Evolutionary conservation across 805 yeast genomes (phyloP), one percentile per base, ranked within the genome.

Genomic region (Wickerhamiella cacticola): DNA sequence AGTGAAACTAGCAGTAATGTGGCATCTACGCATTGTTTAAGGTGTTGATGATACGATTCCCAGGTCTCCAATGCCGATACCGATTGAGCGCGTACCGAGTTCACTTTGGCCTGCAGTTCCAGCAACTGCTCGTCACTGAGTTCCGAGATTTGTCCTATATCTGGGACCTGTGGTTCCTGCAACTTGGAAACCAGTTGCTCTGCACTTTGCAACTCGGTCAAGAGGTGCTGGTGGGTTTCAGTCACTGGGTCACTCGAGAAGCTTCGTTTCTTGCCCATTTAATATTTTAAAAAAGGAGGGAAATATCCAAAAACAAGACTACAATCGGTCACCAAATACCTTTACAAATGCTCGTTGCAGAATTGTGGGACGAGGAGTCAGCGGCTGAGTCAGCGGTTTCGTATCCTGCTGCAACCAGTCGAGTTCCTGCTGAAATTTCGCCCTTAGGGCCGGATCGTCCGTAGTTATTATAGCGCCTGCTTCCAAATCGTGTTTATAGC

Each of bases 401-500:
- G 89, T 75, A 58, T 76, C 64, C 21, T 61, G 53, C 65, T 72
- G 63, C 45, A 87, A 67, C 61, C 84, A 70, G 13, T 73, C 72
- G 29, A 86, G 66, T 62, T 88, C 97, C 0, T 55, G 55, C 25
- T 65, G 64, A 82, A 88, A 79, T 43, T 67, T 58, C 4, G 54
- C 45, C 58, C 79, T 79, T 53, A 89, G 68, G 2, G 65, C 68
- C 15, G 69, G 65, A 60, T 84, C 88, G 46, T 69, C 73, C 1
- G 96, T 88, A 12, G 87, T 65, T 1, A 89, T 63, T 1, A 92
- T 68, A 0, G 88, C 94, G 59, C 92, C 89, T 6, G 89, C 74
- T 65, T 92, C 98, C 49, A 92, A 69, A 63, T 92, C 98, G 50
- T 81, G 74, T 2, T 81, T 72, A 59, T 89, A 89, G 0, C 96